Percentiles rank a stretch among this genome's conserved stretches.
These are phyloP conservation scores for Hamamelis virginiana DNA, from an alignment of 164 flowering plant species.

Conservation along the genomic window DNA sequence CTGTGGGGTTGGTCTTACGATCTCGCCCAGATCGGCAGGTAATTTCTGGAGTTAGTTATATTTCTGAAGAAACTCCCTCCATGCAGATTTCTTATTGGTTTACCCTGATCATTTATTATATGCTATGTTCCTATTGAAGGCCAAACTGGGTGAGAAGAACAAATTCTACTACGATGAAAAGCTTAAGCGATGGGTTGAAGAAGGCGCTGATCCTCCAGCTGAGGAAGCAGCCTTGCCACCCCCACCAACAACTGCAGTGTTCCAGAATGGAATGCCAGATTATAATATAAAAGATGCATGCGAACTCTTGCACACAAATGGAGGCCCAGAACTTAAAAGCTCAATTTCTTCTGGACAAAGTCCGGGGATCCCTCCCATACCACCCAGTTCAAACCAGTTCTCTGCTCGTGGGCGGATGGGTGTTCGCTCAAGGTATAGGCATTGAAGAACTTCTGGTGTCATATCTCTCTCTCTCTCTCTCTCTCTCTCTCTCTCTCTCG, in stretches of 20 bases:
- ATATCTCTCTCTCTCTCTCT: constrained; percentile 5
- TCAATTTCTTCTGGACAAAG: constrained; percentile 31
- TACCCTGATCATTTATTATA: background rate
- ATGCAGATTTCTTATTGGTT: background rate
- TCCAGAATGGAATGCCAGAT: constrained; percentile 50
- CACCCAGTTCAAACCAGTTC: constrained; percentile 57
- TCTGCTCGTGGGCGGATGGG: constrained; percentile 64
- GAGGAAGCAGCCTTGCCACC: constrained; percentile 65
- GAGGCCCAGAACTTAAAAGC: constrained; percentile 32
- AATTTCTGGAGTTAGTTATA: background rate
- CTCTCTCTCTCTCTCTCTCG: background rate
- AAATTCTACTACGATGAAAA: constrained; percentile 79
- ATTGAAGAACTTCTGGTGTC: background rate
- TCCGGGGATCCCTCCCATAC: constrained; percentile 61
- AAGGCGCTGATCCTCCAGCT: constrained; percentile 58
- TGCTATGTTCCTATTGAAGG: constrained; percentile 32
- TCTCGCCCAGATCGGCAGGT: constrained; percentile 61
- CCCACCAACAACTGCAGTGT: constrained; percentile 53
- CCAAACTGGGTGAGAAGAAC: constrained; percentile 69
- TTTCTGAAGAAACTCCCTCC: background rate
- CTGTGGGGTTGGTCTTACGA: constrained; percentile 61
- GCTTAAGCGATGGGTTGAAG: constrained; percentile 80
- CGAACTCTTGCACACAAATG: constrained; percentile 31
- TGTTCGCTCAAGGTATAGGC: constrained; percentile 58
- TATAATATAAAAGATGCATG: constrained; percentile 31